A percentile compares a stretch with the other conserved stretches of the same genome.
Conservation (phyloP, 2,329 filamentous ascomycete genomes). For the Chaetomiaceae sp. region DNA sequence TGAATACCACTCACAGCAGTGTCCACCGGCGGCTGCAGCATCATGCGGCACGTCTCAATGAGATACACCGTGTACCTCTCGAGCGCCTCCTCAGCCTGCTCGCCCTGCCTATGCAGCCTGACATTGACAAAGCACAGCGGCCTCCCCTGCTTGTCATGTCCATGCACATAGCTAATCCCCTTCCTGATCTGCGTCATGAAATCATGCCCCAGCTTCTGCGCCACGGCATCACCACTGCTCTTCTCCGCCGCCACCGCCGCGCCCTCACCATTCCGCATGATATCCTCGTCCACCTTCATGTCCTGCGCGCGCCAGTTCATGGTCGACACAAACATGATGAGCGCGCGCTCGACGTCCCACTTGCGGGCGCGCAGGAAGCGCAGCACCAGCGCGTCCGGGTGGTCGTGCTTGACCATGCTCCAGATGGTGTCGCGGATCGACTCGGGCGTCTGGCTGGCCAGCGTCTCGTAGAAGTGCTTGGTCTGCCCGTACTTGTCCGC, state of each 20-base stretch:
- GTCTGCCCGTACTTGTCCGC: slow-evolving; percentile 93
- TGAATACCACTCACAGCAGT: slow-evolving; percentile 67
- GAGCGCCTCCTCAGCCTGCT: slow-evolving; percentile 75
- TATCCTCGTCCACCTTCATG: slow-evolving; percentile 83
- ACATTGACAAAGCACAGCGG: slow-evolving; percentile 85
- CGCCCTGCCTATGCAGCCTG: slow-evolving; percentile 73
- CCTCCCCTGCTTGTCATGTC: slow-evolving; percentile 74
- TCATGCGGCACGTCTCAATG: slow-evolving; percentile 88
- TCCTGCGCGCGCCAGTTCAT: slow-evolving; percentile 85
- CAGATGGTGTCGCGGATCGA: slow-evolving; percentile 78
- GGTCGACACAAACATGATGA: slow-evolving; percentile 91
- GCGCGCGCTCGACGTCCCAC: slow-evolving; percentile 90
- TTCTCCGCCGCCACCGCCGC: slow-evolving; percentile 59
- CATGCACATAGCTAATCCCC: slow-evolving; percentile 92
- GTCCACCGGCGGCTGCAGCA: slow-evolving; percentile 75
- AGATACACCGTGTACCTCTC: slow-evolving; percentile 90
- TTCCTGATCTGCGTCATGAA: slow-evolving; percentile 80
- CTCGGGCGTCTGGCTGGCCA: slow-evolving; percentile 73
- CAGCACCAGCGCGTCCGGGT: slow-evolving; percentile 79
- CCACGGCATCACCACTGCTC: slow-evolving; percentile 48
- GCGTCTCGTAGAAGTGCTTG: slow-evolving; percentile 77
- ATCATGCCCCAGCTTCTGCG: slow-evolving; percentile 66
- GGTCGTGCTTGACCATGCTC: slow-evolving; percentile 92
- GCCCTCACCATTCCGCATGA: slow-evolving; percentile 73
- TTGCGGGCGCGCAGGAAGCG: slow-evolving; percentile 86